These are phyloP conservation scores for Chlorella sorokiniana DNA, from an alignment of 139 green algal genomes.

Conservation along the genomic window DNA sequence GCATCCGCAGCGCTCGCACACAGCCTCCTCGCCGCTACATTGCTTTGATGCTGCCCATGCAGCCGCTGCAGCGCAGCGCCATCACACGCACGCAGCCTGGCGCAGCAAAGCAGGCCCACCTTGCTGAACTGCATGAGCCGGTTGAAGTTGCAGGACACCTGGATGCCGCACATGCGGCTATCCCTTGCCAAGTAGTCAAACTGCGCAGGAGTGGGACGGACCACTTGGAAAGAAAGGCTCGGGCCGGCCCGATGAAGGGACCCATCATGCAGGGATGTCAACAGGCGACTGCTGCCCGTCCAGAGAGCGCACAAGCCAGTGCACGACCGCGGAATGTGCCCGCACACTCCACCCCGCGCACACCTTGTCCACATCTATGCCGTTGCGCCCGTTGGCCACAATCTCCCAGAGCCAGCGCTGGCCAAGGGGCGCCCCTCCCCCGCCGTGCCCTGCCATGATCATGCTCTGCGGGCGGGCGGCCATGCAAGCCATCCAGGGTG, in stretches of 20 bases:
- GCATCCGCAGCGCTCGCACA: no score
- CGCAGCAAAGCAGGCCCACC: slow-evolving; percentile 31
- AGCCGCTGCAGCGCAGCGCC: neutral
- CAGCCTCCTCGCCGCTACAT: no score
- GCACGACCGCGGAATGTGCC: no score
- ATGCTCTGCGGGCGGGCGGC: slow-evolving; percentile 11
- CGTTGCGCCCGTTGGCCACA: slow-evolving; percentile 78
- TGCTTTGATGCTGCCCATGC: no score
- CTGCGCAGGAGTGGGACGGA: neutral
- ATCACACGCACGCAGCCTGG: neutral
- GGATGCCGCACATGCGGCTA: slow-evolving; percentile 58
- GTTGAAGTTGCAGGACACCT: slow-evolving; percentile 62
- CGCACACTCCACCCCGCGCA: no score
- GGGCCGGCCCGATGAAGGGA: neutral
- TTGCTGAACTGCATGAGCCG: slow-evolving; percentile 66
- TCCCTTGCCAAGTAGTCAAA: slow-evolving; percentile 82
- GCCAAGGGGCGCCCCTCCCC: neutral
- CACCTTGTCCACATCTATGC: slow-evolving; percentile 84
- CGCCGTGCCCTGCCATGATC: slow-evolving; percentile 45
- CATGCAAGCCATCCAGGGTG: neutral
- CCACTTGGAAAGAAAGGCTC: neutral
- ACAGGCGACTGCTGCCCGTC: neutral
- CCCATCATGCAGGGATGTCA: neutral
- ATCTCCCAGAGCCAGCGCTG: slow-evolving; percentile 80
- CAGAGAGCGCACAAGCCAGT: no score